These are phyloP conservation scores for Diaporthe destruens DNA, from an alignment of 2,329 filamentous ascomycete species.

Conservation along the genomic window DNA sequence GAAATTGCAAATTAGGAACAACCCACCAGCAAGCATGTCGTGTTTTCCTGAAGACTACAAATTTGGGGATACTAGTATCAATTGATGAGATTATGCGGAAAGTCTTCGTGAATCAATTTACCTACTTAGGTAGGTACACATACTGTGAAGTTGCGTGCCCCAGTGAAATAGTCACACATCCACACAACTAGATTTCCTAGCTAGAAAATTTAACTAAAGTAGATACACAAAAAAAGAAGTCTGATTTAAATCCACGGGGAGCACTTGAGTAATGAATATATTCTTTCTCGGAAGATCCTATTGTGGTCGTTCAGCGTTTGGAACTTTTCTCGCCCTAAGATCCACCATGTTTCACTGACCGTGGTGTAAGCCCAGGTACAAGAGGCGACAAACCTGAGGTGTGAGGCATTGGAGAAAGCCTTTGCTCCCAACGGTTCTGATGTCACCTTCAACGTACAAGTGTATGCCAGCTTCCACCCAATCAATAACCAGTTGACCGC, in stretches of 20 bases:
- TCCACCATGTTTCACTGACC: too few relatives aligned
- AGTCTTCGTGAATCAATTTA: neutral
- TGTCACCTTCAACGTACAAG: neutral
- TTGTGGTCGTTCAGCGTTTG: neutral
- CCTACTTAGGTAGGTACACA: too few relatives aligned
- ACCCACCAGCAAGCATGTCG: neutral
- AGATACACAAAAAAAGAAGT: too few relatives aligned
- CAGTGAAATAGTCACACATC: neutral
- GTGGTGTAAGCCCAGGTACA: too few relatives aligned
- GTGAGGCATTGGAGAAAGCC: neutral
- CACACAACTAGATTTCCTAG: neutral
- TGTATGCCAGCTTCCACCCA: neutral
- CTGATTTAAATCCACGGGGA: too few relatives aligned
- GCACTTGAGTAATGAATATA: too few relatives aligned
- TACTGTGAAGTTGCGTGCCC: too few relatives aligned
- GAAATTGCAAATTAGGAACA: neutral
- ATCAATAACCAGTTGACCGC: neutral
- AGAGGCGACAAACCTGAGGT: too few relatives aligned
- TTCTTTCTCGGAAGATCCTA: neutral
- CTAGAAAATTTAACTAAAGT: too few relatives aligned
- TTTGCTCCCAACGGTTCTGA: neutral
- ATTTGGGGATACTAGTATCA: neutral
- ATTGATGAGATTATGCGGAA: too few relatives aligned
- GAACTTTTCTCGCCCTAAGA: neutral
- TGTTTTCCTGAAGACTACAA: neutral